Percentiles rank a stretch among this genome's conserved stretches.
Conservation (phyloP, 768 basidiomycete species). For the Pleurotus salmoneostramineus region DNA sequence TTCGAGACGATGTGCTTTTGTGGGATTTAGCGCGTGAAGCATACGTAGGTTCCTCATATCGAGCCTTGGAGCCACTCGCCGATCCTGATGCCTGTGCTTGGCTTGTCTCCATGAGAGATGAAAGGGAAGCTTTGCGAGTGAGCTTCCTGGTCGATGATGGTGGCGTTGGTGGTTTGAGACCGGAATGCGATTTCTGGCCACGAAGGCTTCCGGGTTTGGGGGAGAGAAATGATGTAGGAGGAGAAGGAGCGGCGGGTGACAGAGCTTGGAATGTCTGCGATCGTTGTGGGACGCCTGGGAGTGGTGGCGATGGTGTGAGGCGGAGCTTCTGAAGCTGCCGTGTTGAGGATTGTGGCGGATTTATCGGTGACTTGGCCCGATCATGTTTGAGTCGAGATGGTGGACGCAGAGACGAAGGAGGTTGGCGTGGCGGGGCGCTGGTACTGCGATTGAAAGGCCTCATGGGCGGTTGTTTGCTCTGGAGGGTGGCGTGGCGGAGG, state of each 20-base stretch:
- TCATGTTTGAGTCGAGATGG: constrained; percentile 59
- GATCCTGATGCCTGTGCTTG: constrained; percentile 56
- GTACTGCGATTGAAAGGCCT: constrained; percentile 44
- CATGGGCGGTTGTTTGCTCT: constrained; percentile 36
- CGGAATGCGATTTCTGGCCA: constrained; percentile 81
- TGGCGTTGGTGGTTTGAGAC: constrained; percentile 72
- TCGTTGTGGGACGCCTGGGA: constrained; percentile 39
- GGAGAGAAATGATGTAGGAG: constrained; percentile 56
- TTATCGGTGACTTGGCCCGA: constrained; percentile 69
- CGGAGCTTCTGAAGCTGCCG: constrained; percentile 67
- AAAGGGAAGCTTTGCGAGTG: constrained; percentile 75
- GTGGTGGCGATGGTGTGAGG: constrained; percentile 67
- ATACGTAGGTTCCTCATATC: constrained; percentile 78
- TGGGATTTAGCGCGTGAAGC: constrained; percentile 77
- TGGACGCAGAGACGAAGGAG: constrained; percentile 50
- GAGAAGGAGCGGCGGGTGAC: constrained; percentile 41
- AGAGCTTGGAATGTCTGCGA: constrained; percentile 61
- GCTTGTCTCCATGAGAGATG: constrained; percentile 63
- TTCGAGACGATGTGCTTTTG: constrained; percentile 56
- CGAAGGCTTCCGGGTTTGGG: constrained; percentile 74
- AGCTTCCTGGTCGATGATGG: constrained; percentile 60
- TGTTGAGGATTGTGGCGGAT: constrained; percentile 66
- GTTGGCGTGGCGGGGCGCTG: constrained; percentile 48
- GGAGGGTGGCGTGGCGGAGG: constrained; percentile 48
- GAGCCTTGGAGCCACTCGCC: constrained; percentile 40